A percentile compares a stretch with the other conserved stretches of the same genome.
Conservation (phyloP, 306 rosid species). For the Quercus parvula region DNA sequence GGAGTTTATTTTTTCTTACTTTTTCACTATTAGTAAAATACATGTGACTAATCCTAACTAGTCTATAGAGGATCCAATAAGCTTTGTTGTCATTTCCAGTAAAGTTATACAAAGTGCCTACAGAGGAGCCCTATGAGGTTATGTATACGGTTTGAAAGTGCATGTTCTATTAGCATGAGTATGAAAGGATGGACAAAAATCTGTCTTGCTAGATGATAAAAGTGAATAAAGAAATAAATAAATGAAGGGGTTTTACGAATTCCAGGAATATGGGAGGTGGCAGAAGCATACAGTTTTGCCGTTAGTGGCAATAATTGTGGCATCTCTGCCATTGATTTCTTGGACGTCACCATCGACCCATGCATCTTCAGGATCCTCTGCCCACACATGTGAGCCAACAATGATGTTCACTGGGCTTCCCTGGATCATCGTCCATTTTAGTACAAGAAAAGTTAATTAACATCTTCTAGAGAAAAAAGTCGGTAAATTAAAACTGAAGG, state of each 20-base stretch:
- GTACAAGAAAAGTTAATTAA: neutral
- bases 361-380: conserved; percentile 64
- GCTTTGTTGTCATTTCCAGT: neutral
- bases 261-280: conserved; percentile 26
- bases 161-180: neutral
- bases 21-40: neutral
- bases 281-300: conserved; percentile 59
- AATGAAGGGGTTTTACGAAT: neutral
- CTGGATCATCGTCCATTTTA: conserved; percentile 40
- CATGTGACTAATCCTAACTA: no score
- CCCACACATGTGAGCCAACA: conserved; percentile 88
- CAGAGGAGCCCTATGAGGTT: neutral
- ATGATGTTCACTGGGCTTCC: conserved; percentile 88
- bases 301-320: conserved; percentile 44
- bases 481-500: neutral
- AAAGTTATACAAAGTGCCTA: neutral
- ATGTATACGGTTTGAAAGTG: neutral
- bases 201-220: neutral
- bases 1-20: neutral
- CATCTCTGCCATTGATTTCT: conserved; percentile 49
- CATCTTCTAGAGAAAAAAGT: conserved; percentile 10
- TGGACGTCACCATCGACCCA: conserved; percentile 81
- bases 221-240: neutral
- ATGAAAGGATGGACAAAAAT: conserved; percentile 5
- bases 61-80: no score